Base-by-base conservation (phyloP, 2,329 filamentous ascomycete species). In the Emmonsiellopsis sp. region DNA sequence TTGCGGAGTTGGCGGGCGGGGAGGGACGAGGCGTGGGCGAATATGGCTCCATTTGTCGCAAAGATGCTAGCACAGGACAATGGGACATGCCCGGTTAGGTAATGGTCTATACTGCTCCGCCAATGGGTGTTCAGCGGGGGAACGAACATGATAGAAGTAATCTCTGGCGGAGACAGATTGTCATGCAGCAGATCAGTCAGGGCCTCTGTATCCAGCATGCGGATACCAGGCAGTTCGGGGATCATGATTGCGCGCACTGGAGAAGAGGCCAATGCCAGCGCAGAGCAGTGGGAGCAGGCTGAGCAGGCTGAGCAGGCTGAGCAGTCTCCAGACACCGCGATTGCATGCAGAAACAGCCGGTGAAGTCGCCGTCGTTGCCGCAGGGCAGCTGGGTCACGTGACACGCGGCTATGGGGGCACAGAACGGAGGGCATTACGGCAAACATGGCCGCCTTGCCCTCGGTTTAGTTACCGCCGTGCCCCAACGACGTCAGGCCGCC, bases 11-110 rank as follows among this genome's bases (percentile, higher is more conserved):
- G 66, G 27, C 71, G 68, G 17, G 68, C 63, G 31, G 70, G 58
- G 36, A 73, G 64, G 42, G 68, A 58, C 4, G 70, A 72, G 50
- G 67, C 69, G 55, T 72, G 67, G 39, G 71, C 71, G 54, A 73
- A 72, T n/a, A 72, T 66, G 44, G 71, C 70, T 31, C 71, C 71
- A 53, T 73, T 72, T 17, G 69, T 71, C 45, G 69, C 66, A 58
- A 73, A 73, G 8, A 73, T 69, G 51, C 71, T 73, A 51, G 27
- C 39, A 6, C 14, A 45, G 13, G 31, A 34, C 13, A 46, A 36
- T 44, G 42, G 27, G 10, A 32, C 11, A 33, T 36, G 4, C 7
- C 21, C 13, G 31, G 7, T 37, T 50, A 31, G 31, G 7, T 6
- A 36, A 53, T 40, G n/a, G 36, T 13, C 1, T 9, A 27, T 53